Conservation (phyloP, 2,329 filamentous ascomycete species). For the Cercospora sp. region DNA sequence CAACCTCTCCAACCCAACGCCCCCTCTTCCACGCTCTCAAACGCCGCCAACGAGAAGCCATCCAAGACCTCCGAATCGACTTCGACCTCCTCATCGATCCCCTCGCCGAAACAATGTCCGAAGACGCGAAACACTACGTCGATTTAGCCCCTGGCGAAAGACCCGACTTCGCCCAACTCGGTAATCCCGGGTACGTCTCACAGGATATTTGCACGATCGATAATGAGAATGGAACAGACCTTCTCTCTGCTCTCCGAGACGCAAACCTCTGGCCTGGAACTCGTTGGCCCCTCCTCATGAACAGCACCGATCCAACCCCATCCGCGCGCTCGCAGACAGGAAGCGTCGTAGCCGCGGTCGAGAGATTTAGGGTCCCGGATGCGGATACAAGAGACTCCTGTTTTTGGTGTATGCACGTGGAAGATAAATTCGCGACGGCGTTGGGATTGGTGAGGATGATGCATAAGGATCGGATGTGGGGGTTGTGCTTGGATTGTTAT, state of each 20-base stretch:
- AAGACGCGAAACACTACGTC: conserved; percentile 31
- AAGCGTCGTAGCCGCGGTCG: conserved; percentile 13
- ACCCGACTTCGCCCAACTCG: conserved; percentile 22
- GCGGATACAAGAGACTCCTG: conserved; percentile 34
- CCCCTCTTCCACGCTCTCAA: conserved; percentile 23
- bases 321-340: neutral
- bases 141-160: conserved; percentile 33
- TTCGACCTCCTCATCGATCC: conserved; percentile 32
- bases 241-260: conserved; percentile 32
- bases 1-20: conserved; percentile 8
- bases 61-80: conserved; percentile 23
- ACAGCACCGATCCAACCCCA: neutral
- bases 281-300: conserved; percentile 20
- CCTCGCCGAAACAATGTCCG: conserved; percentile 28
- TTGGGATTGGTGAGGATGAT: conserved; percentile 26
- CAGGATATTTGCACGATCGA: conserved; percentile 28
- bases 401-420: conserved; percentile 33
- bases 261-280: conserved; percentile 33
- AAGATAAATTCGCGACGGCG: conserved; percentile 25
- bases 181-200: neutral
- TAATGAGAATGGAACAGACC: conserved; percentile 25
- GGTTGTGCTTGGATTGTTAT: conserved; percentile 37
- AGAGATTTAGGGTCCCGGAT: conserved; percentile 30
- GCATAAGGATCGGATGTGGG: conserved; percentile 34
- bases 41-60: conserved; percentile 17